Evolutionary conservation across 2,329 filamentous ascomycete genomes (phyloP).

Genomic region (Sclerotinia trifoliorum): DNA sequence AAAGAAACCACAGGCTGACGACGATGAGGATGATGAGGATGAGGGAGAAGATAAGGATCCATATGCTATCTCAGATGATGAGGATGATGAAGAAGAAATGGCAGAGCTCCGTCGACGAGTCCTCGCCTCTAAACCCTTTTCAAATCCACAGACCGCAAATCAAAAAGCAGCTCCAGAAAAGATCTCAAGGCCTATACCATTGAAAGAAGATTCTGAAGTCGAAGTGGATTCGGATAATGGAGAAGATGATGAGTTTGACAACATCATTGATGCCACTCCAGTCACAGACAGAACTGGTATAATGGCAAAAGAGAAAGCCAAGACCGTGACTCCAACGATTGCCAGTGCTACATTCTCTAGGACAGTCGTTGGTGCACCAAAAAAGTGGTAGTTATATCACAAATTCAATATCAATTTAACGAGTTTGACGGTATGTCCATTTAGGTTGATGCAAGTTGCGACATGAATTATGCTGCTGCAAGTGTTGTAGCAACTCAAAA

Average conservation of each 20-base stretch:
- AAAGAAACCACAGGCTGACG: constrained; percentile 42
- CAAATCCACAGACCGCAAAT: constrained; percentile 52
- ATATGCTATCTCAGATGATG: constrained; percentile 60
- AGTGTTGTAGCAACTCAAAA: neutral
- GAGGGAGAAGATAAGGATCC: constrained; percentile 69
- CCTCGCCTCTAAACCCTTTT: constrained; percentile 86
- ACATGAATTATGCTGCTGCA: too few species aligned
- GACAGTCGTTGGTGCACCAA: constrained; percentile 41
- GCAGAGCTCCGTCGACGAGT: constrained; percentile 86
- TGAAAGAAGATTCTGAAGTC: constrained; percentile 62
- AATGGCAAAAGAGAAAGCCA: constrained; percentile 45
- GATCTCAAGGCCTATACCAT: constrained; percentile 57
- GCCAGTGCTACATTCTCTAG: constrained; percentile 40
- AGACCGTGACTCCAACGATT: constrained; percentile 40
- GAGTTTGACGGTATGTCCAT: neutral
- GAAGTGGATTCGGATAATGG: constrained; percentile 71
- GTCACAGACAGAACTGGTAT: constrained; percentile 84
- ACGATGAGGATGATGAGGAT: constrained; percentile 47
- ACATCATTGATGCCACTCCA: constrained; percentile 87
- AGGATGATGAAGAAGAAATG: constrained; percentile 82
- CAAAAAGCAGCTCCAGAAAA: constrained; percentile 59
- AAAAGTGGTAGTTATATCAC: constrained; percentile 37
- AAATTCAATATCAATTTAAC: neutral
- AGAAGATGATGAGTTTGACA: constrained; percentile 78
- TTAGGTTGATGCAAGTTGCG: neutral